phyloP scores from a whole-genome alignment of 176 grass and related monocot genomes.

The Avena sativa region DNA sequence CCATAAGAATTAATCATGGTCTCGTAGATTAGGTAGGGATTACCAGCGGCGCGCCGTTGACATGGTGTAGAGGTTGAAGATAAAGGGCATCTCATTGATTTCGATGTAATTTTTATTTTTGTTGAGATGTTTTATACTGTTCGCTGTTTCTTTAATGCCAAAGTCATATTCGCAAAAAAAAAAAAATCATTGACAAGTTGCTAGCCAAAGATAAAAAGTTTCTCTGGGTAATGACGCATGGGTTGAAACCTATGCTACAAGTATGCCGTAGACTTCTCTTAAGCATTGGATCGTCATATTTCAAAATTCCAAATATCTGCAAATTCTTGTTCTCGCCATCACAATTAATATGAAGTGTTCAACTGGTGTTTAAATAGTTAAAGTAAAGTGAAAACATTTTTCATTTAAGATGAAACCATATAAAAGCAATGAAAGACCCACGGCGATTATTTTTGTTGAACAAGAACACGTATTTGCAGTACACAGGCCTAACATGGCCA shows the following conservation, averaged over 20 bases:
- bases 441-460: too few relatives aligned
- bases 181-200: not conserved
- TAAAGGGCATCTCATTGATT: too few relatives aligned
- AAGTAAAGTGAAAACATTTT: not conserved
- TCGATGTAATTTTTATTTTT: too few relatives aligned
- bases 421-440: not conserved
- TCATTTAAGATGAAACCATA: not conserved
- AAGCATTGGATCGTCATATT: not conserved
- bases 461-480: slow-evolving; percentile 44
- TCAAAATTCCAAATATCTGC: not conserved
- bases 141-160: too few relatives aligned
- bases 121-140: too few relatives aligned
- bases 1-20: not conserved
- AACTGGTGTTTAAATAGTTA: not conserved
- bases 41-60: too few relatives aligned
- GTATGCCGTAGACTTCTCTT: too few relatives aligned
- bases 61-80: too few relatives aligned
- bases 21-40: slow-evolving; percentile 19
- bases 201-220: not conserved
- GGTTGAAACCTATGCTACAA: not conserved
- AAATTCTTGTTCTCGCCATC: not conserved
- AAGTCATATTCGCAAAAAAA: too few relatives aligned
- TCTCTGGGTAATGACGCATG: not conserved
- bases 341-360: not conserved
- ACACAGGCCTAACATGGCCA: not conserved